A percentile compares a stretch with the other conserved stretches of the same genome.
These are phyloP conservation scores for Rhododendron ovatum DNA, from an alignment of 148 eudicot genomes.

Conservation along the genomic window DNA sequence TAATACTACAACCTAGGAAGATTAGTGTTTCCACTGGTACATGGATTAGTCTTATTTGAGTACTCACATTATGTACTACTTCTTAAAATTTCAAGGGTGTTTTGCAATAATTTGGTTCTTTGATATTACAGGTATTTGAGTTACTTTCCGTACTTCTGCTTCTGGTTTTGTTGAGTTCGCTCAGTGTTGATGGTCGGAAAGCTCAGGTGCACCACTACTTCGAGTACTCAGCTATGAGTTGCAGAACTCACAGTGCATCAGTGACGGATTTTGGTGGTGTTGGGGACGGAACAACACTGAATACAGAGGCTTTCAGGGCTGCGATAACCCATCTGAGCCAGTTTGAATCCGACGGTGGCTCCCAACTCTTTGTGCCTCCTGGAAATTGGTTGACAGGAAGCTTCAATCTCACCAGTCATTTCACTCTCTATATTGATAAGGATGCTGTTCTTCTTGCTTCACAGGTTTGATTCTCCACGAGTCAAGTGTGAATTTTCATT, in stretches of 20 bases:
- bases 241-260: constrained; percentile 17
- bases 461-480: constrained; percentile 40
- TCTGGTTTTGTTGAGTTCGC: constrained; percentile 8
- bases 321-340: constrained; percentile 66
- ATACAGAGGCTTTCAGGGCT: constrained; percentile 66
- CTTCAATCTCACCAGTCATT: constrained; percentile 88
- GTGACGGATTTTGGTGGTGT: constrained; percentile 83
- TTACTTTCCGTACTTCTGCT: constrained; percentile 3
- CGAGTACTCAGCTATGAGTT: constrained; percentile 15
- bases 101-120: background rate
- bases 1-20: background rate
- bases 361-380: constrained; percentile 70
- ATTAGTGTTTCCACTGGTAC: background rate
- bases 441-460: constrained; percentile 95
- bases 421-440: constrained; percentile 69
- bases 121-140: constrained; percentile 26
- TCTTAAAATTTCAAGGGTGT: background rate
- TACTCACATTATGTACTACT: background rate
- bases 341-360: constrained; percentile 60
- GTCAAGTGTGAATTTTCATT: no score
- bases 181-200: constrained; percentile 28
- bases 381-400: constrained; percentile 95
- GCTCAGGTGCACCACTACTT: constrained; percentile 12
- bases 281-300: constrained; percentile 73
- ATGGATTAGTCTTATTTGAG: background rate